These are phyloP conservation scores for Tulasnella sp. DNA, from an alignment of 768 basidiomycete species.

Conservation along the genomic window DNA sequence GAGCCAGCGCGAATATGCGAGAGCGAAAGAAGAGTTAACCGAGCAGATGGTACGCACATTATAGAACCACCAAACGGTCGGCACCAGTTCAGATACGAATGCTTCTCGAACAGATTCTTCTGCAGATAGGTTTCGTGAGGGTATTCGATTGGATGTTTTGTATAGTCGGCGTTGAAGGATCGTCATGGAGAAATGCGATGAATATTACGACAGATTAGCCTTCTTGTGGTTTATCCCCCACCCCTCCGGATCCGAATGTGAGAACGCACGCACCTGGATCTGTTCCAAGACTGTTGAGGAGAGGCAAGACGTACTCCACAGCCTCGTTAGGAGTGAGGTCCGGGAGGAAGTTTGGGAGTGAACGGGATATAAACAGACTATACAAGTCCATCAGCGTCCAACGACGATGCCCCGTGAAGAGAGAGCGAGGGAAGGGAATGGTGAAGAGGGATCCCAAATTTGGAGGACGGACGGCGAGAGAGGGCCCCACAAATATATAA, in stretches of 20 bases:
- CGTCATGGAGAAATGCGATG: neutral
- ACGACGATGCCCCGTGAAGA: neutral
- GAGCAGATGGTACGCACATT: slow-evolving; percentile 19
- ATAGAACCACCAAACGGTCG: slow-evolving; percentile 90
- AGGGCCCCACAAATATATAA: neutral
- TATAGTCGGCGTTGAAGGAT: neutral
- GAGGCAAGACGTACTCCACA: slow-evolving; percentile 83
- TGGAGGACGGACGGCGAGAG: slow-evolving; percentile 19
- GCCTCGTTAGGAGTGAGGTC: slow-evolving; percentile 77
- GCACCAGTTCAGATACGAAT: slow-evolving; percentile 64
- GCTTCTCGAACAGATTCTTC: slow-evolving; percentile 86
- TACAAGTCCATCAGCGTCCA: neutral
- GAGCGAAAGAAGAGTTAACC: neutral
- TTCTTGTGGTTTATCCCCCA: neutral
- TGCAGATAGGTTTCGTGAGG: neutral
- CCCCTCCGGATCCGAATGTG: neutral
- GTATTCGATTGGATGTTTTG: neutral
- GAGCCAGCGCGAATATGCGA: neutral
- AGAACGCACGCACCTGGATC: slow-evolving; percentile 53
- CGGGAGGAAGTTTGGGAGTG: slow-evolving; percentile 63
- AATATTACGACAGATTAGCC: slow-evolving; percentile 8
- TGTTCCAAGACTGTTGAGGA: slow-evolving; percentile 74
- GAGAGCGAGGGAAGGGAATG: neutral
- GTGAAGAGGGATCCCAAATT: neutral
- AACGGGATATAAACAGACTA: slow-evolving; percentile 74